These are phyloP conservation scores for Nitzschia sp. DNA, from an alignment of 108 stramenopile species.

Conservation along the genomic window DNA sequence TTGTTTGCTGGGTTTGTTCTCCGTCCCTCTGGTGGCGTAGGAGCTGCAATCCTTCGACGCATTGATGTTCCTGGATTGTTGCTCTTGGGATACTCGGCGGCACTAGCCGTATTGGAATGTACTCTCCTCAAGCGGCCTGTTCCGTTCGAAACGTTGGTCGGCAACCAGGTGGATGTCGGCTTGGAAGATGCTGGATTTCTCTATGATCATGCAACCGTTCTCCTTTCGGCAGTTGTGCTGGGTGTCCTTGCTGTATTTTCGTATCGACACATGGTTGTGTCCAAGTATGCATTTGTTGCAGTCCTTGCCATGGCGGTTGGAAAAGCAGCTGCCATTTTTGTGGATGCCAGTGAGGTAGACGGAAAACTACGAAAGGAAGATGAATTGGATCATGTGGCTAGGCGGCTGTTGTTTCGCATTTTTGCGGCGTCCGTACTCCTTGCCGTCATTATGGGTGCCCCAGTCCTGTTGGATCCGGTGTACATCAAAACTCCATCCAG, in stretches of 20 bases:
- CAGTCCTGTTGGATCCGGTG: conserved; percentile 47
- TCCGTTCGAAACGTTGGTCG: conserved; percentile 37
- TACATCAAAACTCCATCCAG: conserved; percentile 51
- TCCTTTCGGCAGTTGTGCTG: conserved; percentile 49
- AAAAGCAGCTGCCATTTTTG: conserved; percentile 59
- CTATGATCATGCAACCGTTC: conserved; percentile 51
- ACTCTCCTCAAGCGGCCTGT: conserved; percentile 55
- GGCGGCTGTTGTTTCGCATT: conserved; percentile 41
- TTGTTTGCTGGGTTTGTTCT: conserved; percentile 60
- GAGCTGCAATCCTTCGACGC: conserved; percentile 44
- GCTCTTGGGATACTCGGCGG: conserved; percentile 45
- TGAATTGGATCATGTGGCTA: conserved; percentile 18
- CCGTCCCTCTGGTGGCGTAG: conserved; percentile 61
- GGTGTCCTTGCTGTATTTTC: conserved; percentile 36
- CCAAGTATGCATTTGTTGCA: conserved; percentile 28
- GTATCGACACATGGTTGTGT: conserved; percentile 43
- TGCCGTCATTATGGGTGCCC: conserved; percentile 51
- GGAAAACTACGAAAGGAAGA: conserved; percentile 24
- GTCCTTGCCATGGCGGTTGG: conserved; percentile 47
- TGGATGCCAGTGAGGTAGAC: conserved; percentile 47
- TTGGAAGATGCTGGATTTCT: conserved; percentile 57
- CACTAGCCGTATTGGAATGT: conserved; percentile 50
- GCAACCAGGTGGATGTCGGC: conserved; percentile 42
- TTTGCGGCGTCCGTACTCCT: conserved; percentile 44
- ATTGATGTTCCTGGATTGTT: conserved; percentile 59